Evolutionary conservation across 2,329 filamentous ascomycete species (phyloP), one percentile per base, ranked within the genome.

Genomic region (Cordyceps cateniannulata): DNA sequence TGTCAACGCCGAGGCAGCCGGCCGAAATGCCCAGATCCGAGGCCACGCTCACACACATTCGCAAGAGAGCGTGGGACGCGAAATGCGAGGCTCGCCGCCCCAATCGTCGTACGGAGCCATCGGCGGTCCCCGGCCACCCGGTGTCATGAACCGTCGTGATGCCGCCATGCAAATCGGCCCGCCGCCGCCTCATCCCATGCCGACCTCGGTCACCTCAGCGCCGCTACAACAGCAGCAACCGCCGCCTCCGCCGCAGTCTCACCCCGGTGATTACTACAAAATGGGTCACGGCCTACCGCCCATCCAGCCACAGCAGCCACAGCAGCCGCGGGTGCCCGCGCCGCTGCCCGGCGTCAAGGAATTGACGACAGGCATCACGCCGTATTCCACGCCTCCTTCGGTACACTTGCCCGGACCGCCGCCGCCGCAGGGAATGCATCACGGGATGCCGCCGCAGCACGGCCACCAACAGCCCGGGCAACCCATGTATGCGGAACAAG

Each of bases 341-440:
- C 75, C 81, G 63, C 73, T 88, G n/a, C 85, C 85, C 1, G 80
- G 84, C 55, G 77, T 88, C 18, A 80, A 82, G 40, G 85, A 88
- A 68, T 77, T 88, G 66, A 87, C 85, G 2, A 87, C 84, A 0
- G 85, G 85, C 14, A 76, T 86, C 35, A 85, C 81, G 64, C 82
- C 83, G 0, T 87, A 86, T 68, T 81, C 75, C 64, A 81, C 81
- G n/a, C 81, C 81, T 5, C 64, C 66, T 2, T 65, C 68, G 45
- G 29, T 12, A 9, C 54, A 55, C 44, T 5, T 38, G 20, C 12
- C 49, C 9, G 42, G 24, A 29, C 44, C 61, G 12, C 42, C 55
- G n/a, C 47, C 53, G 22, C 49, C 38, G 35, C 55, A 49, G 20
- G 27, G 27, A 16, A 50, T 55, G 42, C 59, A 54, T n/a, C 59